A percentile compares a stretch with the other conserved stretches of the same genome.
Conservation (phyloP, 129 eudicot species). For the Glebionis coronaria region DNA sequence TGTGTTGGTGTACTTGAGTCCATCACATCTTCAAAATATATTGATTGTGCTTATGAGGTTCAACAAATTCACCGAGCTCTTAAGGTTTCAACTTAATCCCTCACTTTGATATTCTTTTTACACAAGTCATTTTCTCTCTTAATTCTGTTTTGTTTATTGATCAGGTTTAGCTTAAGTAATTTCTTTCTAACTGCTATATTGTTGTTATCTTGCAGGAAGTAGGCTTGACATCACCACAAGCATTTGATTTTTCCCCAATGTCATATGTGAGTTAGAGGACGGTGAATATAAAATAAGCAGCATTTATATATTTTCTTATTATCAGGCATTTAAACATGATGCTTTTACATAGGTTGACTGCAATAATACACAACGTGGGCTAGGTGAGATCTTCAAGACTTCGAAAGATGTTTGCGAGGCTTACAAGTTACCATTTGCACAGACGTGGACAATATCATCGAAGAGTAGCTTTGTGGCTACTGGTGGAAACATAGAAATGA, state of each 20-base stretch:
- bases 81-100: background rate
- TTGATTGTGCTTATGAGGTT: slow-evolving; percentile 15
- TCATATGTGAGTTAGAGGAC: background rate
- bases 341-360: background rate
- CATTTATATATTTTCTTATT: background rate
- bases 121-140: no score
- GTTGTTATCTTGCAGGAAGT: slow-evolving; percentile 9
- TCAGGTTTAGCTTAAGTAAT: no score
- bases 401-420: background rate
- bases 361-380: background rate
- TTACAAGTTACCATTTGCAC: slow-evolving; percentile 16
- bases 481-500: background rate
- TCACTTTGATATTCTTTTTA: background rate
- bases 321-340: background rate
- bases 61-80: slow-evolving; percentile 8
- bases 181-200: background rate
- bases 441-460: slow-evolving; percentile 1
- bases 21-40: slow-evolving; percentile 10
- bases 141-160: no score
- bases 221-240: slow-evolving; percentile 17
- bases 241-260: background rate
- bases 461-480: slow-evolving; percentile 8
- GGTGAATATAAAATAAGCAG: background rate
- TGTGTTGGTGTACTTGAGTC: slow-evolving; percentile 18
- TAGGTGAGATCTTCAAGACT: slow-evolving; percentile 12